Percentiles rank a stretch among this genome's conserved stretches.
phyloP scores from a whole-genome alignment of 164 flowering plant genomes.

The Magnolia officinalis region DNA sequence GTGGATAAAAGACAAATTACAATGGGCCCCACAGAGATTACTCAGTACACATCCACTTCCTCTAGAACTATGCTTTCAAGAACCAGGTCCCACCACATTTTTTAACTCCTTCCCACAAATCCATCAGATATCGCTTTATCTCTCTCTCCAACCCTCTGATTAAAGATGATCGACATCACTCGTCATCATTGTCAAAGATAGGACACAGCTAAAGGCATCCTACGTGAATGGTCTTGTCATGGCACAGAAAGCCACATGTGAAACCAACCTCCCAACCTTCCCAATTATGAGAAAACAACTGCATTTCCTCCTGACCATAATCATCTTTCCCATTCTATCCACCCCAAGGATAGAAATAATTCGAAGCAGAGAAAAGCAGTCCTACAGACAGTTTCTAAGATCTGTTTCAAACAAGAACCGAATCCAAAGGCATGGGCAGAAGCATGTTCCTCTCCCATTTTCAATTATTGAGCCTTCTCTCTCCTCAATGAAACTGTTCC shows the following conservation, averaged over 20 bases:
- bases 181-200: constrained; percentile 24
- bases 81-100: no score
- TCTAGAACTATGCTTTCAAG: no score
- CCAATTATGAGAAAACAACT: not conserved
- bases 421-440: constrained; percentile 27
- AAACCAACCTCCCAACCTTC: constrained; percentile 4
- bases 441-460: constrained; percentile 28
- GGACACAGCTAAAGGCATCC: constrained; percentile 15
- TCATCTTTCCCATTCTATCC: not conserved
- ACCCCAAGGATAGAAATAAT: not conserved
- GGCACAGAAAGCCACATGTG: constrained; percentile 25
- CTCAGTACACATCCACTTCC: no score
- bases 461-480: constrained; percentile 29
- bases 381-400: not conserved
- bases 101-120: not conserved
- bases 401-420: not conserved
- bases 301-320: not conserved
- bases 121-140: not conserved
- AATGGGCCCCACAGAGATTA: no score
- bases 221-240: constrained; percentile 23
- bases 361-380: not conserved
- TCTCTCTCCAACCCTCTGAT: not conserved
- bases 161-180: not conserved
- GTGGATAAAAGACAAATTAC: no score
- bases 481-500: constrained; percentile 2